Conservation (phyloP, 169 alveolate genomes). For the Plasmodium gaboni region DNA sequence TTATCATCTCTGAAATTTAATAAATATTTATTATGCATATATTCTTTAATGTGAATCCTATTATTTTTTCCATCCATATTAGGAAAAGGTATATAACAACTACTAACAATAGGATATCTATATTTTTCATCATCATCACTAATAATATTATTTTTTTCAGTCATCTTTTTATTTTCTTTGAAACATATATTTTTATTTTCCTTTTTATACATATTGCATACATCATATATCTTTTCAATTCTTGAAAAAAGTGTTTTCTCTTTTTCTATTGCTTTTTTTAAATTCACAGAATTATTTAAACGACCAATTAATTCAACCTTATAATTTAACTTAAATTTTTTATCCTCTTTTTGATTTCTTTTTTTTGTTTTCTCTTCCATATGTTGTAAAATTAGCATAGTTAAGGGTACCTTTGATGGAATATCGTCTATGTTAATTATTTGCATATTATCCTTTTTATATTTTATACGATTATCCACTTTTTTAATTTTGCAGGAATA, state of each 20-base stretch:
- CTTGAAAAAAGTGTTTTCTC: slow-evolving; percentile 57
- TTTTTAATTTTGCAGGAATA: not conserved
- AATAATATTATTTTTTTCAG: too few relatives aligned
- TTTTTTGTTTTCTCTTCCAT: slow-evolving; percentile 17
- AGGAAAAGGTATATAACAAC: slow-evolving; percentile 38
- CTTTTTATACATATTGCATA: slow-evolving; percentile 13
- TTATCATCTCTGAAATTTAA: too few relatives aligned
- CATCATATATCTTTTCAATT: slow-evolving; percentile 48
- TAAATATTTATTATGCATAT: too few relatives aligned
- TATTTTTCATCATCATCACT: too few relatives aligned
- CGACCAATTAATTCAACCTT: slow-evolving; percentile 38
- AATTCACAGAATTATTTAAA: slow-evolving; percentile 11
- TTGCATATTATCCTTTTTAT: slow-evolving; percentile 8
- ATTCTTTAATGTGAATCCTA: too few relatives aligned
- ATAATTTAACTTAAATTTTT: slow-evolving; percentile 36
- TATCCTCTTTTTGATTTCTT: not conserved
- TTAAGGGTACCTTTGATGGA: slow-evolving; percentile 48
- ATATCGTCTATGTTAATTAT: slow-evolving; percentile 23
- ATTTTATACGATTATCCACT: not conserved
- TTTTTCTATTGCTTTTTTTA: slow-evolving; percentile 25
- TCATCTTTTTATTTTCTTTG: too few relatives aligned
- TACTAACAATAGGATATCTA: too few relatives aligned
- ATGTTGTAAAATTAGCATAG: slow-evolving; percentile 54
- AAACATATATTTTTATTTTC: not conserved
- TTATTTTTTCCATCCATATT: not conserved